These are phyloP conservation scores for Solanum boliviense DNA, from an alignment of 257 asterid species.

Conservation along the genomic window DNA sequence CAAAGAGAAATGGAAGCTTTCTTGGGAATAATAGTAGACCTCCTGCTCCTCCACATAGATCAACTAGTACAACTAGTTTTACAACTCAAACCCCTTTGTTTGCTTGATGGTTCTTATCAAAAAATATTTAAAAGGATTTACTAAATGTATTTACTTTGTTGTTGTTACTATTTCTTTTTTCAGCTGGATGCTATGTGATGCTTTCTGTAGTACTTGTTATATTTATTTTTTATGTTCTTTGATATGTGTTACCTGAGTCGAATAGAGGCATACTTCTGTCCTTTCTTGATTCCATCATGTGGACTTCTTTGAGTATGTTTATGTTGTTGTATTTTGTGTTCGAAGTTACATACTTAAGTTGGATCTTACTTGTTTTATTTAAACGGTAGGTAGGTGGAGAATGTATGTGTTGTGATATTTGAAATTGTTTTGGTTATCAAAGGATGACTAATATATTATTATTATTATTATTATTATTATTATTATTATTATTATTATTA, in stretches of 20 bases:
- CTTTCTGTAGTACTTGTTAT: neutral
- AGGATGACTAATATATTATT: neutral
- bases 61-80: constrained; percentile 24
- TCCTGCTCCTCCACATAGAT: constrained; percentile 19
- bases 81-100: constrained; percentile 22
- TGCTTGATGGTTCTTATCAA: constrained; percentile 6
- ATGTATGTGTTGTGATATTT: neutral
- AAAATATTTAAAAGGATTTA: neutral
- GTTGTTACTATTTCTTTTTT: neutral
- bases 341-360: neutral
- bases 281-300: neutral
- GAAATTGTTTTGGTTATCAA: neutral
- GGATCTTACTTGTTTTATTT: neutral
- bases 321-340: neutral
- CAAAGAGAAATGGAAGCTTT: constrained; percentile 19
- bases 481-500: too few relatives aligned
- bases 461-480: too few relatives aligned
- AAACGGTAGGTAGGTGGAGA: neutral
- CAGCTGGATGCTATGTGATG: neutral
- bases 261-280: neutral
- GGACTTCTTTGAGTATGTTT: neutral
- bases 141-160: neutral
- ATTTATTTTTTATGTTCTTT: neutral
- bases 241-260: neutral
- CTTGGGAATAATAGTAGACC: constrained; percentile 14